Base-by-base conservation (phyloP, 2,329 filamentous ascomycete genomes). In the Aureobasidium lini region DNA sequence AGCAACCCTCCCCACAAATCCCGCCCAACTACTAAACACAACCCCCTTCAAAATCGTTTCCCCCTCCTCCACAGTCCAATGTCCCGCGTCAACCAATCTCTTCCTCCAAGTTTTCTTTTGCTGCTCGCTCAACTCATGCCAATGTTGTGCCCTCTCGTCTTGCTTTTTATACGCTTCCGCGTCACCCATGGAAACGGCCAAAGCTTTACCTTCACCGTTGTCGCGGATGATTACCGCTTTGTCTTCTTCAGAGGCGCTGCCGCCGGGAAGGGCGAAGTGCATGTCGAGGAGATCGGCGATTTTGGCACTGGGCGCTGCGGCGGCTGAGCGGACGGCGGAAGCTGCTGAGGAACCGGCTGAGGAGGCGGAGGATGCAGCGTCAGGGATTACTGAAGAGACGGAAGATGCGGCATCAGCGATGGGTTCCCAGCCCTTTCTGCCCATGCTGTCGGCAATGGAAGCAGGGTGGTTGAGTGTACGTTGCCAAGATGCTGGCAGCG, bases 11-110 rank as follows among this genome's bases (percentile, higher is more conserved):
- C 84, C 81, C 15, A 88, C 82, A 54, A 79, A 75, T 2, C 82
- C 86, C 1, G 82, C 87, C 64, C 89, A 77, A 73, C 90, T 82
- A 18, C 85, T 83, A 73, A 95, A 95, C 63, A 95, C 75, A 34
- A 95, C 82, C 2, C 89, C 88, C 73, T 86, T 84, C 65, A 95
- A 81, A 32, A 94, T 82, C 9, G 78, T 80, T 76, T 93, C 89
- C 2, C 89, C 88, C 78, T 93, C 88, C 39, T 83, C 79, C 69
- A 86, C 84, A n/a, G 83, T 82, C 90, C 89, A 95, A 64, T 90
- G 83, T 0, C 90, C 90, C 0, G 88, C 85, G 58, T 85, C 79
- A 59, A 78, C 77, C 37, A 95, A 78, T 68, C 80, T 82, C 64
- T 81, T 73, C 74, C 84, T 90, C 90, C 90, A 95, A 16, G 77